These are phyloP conservation scores for Gastrolobium villosum DNA, from an alignment of 306 rosid genomes.

Conservation along the genomic window DNA sequence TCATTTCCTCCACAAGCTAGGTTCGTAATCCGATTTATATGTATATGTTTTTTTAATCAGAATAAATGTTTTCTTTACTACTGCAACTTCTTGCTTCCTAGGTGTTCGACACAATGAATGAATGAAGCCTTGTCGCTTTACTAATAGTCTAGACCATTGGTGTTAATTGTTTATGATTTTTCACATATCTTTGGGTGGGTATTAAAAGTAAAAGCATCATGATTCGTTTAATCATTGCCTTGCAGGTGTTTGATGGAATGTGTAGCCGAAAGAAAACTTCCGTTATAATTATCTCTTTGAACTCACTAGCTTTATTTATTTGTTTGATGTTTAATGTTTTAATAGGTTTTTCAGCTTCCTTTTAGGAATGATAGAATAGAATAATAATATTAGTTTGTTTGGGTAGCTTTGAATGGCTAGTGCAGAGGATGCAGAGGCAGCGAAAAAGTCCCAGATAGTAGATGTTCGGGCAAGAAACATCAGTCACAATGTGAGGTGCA, in stretches of 20 bases:
- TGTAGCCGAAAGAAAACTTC: slow-evolving; percentile 33
- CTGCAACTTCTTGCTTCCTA: neutral
- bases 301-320: slow-evolving; percentile 10
- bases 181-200: neutral
- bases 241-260: slow-evolving; percentile 62
- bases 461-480: slow-evolving; percentile 90
- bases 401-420: slow-evolving; percentile 65
- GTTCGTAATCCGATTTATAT: no score
- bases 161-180: neutral
- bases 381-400: slow-evolving; percentile 1
- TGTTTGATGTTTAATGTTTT: neutral
- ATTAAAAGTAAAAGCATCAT: neutral
- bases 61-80: neutral
- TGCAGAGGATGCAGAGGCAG: slow-evolving; percentile 67
- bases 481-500: slow-evolving; percentile 95
- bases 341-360: no score
- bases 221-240: neutral
- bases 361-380: no score
- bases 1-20: no score
- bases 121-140: neutral
- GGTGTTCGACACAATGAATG: slow-evolving; percentile 22
- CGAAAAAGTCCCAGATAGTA: slow-evolving; percentile 64
- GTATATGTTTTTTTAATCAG: neutral
- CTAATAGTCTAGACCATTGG: neutral
- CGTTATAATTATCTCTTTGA: neutral